Evolutionary conservation across 805 yeast genomes (phyloP), one percentile per base, ranked within the genome.

Genomic region (Komagataella pastoris): DNA sequence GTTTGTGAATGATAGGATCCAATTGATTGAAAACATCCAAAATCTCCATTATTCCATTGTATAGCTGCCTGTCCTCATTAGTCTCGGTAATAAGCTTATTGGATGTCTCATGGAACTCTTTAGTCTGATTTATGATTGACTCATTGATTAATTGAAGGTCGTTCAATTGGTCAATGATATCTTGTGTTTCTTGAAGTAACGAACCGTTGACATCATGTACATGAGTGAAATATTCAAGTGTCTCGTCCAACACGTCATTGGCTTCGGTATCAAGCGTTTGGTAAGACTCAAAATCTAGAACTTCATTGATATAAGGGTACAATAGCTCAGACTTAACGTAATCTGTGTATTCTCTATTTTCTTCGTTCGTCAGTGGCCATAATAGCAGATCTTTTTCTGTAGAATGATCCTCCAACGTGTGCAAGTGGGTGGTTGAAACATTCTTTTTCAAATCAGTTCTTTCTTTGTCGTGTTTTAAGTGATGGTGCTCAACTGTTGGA

Each of bases 1-100:
- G 73, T 46, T 74, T 73, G 52, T 80, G 75, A 44, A 87, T 83
- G 46, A 88, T 81, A 3, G 76, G 69, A 51, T 88, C 95, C 51
- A 91, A 68, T 18, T 78, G 71, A 56, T 85, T 89, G 62, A 88
- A 90, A 51, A 80, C 72, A 17, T 70, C 63, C 52, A 91, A 71
- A 49, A 77, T 73, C 1, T 58, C 50, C 17, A 73, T 69, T 21
- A 88, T 63, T 3, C 75, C 77, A 0, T 61, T 58, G 30, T 75
- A 70, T 45, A 80, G 67, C 1, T 56, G 54, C 17, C 67, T 66
- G 50, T 77, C 70, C 12, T 68, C 66, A 1, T 64, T 61, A 49
- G 81, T 77, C 51, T 74, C 73, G 1, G 63, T 62, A 50, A 82
- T 67, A 52, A 84, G 68, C 8, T 68, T 60, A 21, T 75, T 73